phyloP scores from a whole-genome alignment of 345 rosid species.

The Anastatica hierochuntica region DNA sequence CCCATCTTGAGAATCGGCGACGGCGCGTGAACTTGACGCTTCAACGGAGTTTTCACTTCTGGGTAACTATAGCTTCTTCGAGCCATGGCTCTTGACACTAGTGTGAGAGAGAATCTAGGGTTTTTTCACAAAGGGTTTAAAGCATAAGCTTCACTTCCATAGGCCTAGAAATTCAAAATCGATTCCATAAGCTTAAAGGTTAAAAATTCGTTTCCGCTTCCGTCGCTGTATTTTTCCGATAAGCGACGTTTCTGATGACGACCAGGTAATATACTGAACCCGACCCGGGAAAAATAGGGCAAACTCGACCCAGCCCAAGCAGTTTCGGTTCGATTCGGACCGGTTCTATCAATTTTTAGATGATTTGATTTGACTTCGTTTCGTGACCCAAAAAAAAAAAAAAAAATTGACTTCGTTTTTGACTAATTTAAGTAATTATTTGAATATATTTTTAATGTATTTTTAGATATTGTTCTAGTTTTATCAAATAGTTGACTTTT shows the following conservation, averaged over 20 bases:
- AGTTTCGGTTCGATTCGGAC: no score
- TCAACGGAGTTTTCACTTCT: conserved; percentile 20
- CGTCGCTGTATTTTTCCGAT: no score
- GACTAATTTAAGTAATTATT: no score
- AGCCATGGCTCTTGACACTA: conserved; percentile 13
- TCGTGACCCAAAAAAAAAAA: no score
- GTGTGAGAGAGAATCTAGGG: conserved; percentile 27
- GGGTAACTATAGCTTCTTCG: conserved; percentile 22
- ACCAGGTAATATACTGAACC: neutral
- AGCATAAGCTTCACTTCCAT: neutral
- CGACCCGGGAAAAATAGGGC: neutral
- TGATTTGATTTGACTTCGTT: no score
- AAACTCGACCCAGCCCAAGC: no score
- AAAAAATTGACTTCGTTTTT: no score
- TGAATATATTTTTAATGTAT: no score
- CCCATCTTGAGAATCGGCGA: conserved; percentile 10
- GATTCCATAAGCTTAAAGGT: neutral
- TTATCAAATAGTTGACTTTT: no score
- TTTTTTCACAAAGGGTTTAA: conserved; percentile 24
- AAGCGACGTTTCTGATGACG: conserved; percentile 8
- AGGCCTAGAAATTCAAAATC: conserved; percentile 23
- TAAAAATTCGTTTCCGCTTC: no score
- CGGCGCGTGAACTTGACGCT: conserved; percentile 25
- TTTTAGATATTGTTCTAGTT: no score
- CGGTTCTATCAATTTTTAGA: no score